phyloP scores from a whole-genome alignment of 2,329 filamentous ascomycete species.

The Apiospora pterosperma region DNA sequence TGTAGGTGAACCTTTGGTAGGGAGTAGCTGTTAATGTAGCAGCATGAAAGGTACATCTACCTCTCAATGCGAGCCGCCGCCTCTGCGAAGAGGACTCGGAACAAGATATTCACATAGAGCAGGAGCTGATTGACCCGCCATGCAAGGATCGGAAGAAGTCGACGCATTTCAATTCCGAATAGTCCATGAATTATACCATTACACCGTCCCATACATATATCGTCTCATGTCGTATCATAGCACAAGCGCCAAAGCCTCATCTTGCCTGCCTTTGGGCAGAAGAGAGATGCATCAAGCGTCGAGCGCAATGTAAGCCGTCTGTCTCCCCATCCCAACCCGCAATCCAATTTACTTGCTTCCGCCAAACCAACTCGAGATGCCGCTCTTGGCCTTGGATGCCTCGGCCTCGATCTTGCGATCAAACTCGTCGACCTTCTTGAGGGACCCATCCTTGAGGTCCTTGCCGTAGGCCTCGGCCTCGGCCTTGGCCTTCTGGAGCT shows the following conservation, averaged over 20 bases:
- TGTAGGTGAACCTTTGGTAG: neutral
- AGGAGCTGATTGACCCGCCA: neutral
- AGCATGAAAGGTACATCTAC: neutral
- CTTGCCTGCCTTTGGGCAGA: neutral
- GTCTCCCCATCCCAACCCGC: neutral
- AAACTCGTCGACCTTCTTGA: conserved; percentile 76
- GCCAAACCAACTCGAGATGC: conserved; percentile 83
- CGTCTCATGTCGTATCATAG: neutral
- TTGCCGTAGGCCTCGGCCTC: conserved; percentile 58
- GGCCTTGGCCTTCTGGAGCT: conserved; percentile 59
- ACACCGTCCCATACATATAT: neutral
- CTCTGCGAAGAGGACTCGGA: neutral
- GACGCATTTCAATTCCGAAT: neutral
- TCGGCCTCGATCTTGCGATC: conserved; percentile 79
- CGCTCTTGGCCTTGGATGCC: conserved; percentile 78
- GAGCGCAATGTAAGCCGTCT: neutral
- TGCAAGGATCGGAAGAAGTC: neutral
- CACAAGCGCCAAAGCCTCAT: neutral
- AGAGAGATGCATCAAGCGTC: neutral
- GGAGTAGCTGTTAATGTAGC: neutral
- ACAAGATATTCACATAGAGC: neutral
- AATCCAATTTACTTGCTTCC: conserved; percentile 41
- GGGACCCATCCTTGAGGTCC: conserved; percentile 59
- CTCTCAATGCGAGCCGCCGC: neutral
- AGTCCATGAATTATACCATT: neutral